Evolutionary conservation across 1,284 basidiomycete genomes (phyloP).

Genomic region (Papiliotrema flavescens): DNA sequence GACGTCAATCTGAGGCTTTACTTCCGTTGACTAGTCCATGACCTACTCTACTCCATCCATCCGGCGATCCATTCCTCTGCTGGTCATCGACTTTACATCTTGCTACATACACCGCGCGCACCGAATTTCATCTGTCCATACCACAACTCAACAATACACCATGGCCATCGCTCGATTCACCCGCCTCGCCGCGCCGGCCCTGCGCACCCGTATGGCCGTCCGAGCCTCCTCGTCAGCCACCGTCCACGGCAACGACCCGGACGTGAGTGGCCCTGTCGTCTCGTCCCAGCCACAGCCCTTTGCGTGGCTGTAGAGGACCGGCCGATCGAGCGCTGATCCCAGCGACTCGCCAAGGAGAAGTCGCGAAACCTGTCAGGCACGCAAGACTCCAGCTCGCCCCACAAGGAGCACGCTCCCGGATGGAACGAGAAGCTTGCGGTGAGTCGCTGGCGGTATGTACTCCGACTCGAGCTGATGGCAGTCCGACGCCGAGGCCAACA

Average conservation of each 20-base stretch:
- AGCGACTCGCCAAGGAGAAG: constrained; percentile 35
- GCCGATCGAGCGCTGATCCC: constrained; percentile 6
- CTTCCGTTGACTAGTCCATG: too few species aligned
- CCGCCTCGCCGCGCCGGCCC: neutral
- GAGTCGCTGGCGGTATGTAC: constrained; percentile 10
- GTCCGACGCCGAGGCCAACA: constrained; percentile 40
- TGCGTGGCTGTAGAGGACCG: neutral
- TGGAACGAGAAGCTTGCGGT: constrained; percentile 47
- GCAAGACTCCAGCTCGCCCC: constrained; percentile 29
- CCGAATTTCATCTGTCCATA: neutral
- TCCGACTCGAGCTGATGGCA: constrained; percentile 9
- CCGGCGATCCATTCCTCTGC: too few species aligned
- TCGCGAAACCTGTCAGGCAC: constrained; percentile 32
- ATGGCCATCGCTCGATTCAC: constrained; percentile 4
- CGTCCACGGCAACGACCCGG: constrained; percentile 3
- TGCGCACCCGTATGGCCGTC: neutral
- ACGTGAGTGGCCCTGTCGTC: neutral
- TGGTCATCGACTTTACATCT: neutral
- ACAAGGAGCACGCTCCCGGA: constrained; percentile 39
- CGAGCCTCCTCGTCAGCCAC: neutral
- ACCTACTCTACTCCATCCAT: neutral
- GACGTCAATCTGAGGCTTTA: too few species aligned
- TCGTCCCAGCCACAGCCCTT: neutral
- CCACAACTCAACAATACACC: neutral
- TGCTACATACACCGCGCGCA: neutral